Percentiles rank a stretch among this genome's conserved stretches.
Conservation (phyloP, 306 rosid species). For the Prunus campanulata region DNA sequence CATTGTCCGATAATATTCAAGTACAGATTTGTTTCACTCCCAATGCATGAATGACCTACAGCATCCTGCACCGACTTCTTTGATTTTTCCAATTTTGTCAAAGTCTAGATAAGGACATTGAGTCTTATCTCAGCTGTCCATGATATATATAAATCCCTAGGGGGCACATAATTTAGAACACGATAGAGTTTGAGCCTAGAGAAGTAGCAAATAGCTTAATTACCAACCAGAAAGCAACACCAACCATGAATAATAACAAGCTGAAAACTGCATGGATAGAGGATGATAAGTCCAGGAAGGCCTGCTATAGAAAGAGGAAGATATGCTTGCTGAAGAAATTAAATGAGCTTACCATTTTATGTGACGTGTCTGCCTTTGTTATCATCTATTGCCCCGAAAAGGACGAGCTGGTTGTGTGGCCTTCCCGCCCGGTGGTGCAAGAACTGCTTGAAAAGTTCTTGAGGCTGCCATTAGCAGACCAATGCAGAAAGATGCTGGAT, state of each 20-base stretch:
- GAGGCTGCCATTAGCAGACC: neutral
- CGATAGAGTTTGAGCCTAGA: neutral
- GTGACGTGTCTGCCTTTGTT: conserved; percentile 31
- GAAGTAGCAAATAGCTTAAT: neutral
- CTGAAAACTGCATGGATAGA: conserved; percentile 32
- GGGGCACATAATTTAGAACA: neutral
- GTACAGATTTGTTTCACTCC: neutral
- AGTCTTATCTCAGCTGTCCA: neutral
- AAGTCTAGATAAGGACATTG: neutral
- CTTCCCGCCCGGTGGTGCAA: conserved; percentile 20
- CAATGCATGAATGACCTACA: neutral
- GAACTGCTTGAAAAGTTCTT: neutral
- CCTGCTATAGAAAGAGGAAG: conserved; percentile 34
- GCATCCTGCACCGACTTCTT: neutral
- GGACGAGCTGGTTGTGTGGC: conserved; percentile 27
- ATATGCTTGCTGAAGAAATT: conserved; percentile 34
- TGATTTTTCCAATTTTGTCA: neutral
- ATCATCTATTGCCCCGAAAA: conserved; percentile 19
- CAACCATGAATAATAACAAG: neutral
- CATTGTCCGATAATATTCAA: neutral
- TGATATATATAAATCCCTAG: neutral
- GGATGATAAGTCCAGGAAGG: conserved; percentile 35
- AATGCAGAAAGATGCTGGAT: neutral
- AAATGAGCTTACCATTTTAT: conserved; percentile 30
- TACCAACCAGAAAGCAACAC: neutral